Evolutionary conservation across 805 yeast species (phyloP).

Genomic region (Candida nemodendra): DNA sequence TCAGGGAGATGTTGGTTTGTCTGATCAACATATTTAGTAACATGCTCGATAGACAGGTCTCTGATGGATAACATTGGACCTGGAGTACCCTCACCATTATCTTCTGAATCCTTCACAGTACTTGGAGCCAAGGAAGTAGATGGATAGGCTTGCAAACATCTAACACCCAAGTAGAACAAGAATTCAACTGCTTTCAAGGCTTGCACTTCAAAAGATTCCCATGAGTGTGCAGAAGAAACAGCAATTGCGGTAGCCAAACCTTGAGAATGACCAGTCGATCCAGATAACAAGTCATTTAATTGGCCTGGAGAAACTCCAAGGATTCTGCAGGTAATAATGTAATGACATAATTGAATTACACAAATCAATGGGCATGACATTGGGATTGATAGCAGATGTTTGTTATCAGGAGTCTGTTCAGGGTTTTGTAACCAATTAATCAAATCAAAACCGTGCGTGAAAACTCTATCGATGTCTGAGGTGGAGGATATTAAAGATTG

Average conservation of each 20-base stretch:
- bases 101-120: slow-evolving; percentile 86
- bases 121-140: slow-evolving; percentile 93
- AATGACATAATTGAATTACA: slow-evolving; percentile 92
- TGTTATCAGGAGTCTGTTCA: slow-evolving; percentile 84
- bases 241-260: slow-evolving; percentile 93
- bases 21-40: slow-evolving; percentile 71
- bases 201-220: slow-evolving; percentile 77
- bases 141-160: slow-evolving; percentile 89
- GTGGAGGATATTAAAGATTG: slow-evolving; percentile 66
- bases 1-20: slow-evolving; percentile 92
- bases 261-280: slow-evolving; percentile 88
- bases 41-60: slow-evolving; percentile 79
- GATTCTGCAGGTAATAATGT: slow-evolving; percentile 79
- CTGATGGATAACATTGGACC: slow-evolving; percentile 96
- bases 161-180: slow-evolving; percentile 89
- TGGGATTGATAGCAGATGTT: slow-evolving; percentile 86
- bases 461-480: slow-evolving; percentile 78
- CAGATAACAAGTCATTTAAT: slow-evolving; percentile 63
- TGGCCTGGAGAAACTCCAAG: slow-evolving; percentile 90
- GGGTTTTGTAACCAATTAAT: slow-evolving; percentile 84
- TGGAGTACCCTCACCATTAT: slow-evolving; percentile 93
- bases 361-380: slow-evolving; percentile 97
- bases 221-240: slow-evolving; percentile 73
- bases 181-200: slow-evolving; percentile 78
- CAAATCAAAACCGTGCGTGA: slow-evolving; percentile 90